These are phyloP conservation scores for Phytophthora hybrid DNA, from an alignment of 352 stramenopile species.

Conservation along the genomic window DNA sequence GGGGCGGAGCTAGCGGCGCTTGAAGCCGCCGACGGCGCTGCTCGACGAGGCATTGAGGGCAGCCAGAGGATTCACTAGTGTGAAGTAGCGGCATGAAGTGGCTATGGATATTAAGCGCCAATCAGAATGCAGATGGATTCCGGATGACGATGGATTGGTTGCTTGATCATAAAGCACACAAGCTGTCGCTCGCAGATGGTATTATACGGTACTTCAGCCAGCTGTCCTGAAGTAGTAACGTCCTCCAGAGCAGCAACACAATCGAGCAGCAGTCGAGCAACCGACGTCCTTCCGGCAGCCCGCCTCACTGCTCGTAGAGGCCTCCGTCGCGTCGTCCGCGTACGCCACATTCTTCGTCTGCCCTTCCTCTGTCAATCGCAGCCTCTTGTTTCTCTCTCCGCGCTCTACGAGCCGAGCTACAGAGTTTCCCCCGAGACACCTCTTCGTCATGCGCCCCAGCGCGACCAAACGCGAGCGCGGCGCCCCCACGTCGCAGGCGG, in stretches of 20 bases:
- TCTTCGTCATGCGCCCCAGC: constrained; percentile 19
- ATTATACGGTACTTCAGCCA: too few species aligned
- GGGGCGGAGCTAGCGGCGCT: constrained; percentile 10
- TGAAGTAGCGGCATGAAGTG: constrained; percentile 11
- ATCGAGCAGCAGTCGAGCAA: constrained; percentile 2
- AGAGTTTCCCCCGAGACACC: constrained; percentile 5
- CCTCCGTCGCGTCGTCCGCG: not conserved
- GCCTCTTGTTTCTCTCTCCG: not conserved
- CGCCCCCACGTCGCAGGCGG: constrained; percentile 8
- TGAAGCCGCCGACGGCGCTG: constrained; percentile 7
- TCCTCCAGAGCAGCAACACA: not conserved
- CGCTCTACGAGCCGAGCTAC: constrained; percentile 1
- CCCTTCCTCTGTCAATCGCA: constrained; percentile 20
- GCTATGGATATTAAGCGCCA: too few species aligned
- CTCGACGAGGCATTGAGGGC: constrained; percentile 26
- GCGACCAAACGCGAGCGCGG: constrained; percentile 28
- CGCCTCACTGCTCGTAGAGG: constrained; percentile 6
- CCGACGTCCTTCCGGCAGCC: constrained; percentile 10
- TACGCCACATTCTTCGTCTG: not conserved
- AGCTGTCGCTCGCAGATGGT: too few species aligned
- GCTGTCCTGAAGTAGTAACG: constrained; percentile 1
- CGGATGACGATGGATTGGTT: too few species aligned
- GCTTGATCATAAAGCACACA: too few species aligned
- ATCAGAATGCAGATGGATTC: too few species aligned
- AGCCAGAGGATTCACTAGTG: constrained; percentile 6